phyloP scores from a whole-genome alignment of 2,329 filamentous ascomycete genomes.

The Hypoxylon sp. region DNA sequence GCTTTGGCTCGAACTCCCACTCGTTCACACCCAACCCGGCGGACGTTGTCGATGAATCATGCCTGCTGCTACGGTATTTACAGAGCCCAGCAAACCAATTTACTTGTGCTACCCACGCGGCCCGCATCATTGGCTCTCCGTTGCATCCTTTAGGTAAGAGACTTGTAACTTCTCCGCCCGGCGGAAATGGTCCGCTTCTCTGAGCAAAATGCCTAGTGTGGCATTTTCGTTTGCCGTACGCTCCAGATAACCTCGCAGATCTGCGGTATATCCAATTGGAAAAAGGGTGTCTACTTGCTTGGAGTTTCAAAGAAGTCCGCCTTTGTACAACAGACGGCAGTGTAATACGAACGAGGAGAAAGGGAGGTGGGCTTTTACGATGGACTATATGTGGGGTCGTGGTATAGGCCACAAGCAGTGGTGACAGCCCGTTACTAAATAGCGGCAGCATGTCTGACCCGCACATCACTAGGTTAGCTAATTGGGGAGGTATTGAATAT shows the following conservation, averaged over 20 bases:
- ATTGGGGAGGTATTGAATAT: neutral
- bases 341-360: neutral
- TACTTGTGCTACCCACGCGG: constrained; percentile 35
- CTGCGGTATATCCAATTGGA: constrained; percentile 17
- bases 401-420: constrained; percentile 6
- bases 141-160: constrained; percentile 29
- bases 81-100: constrained; percentile 30
- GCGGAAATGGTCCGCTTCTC: constrained; percentile 18
- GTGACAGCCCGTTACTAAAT: constrained; percentile 7
- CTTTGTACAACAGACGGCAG: neutral
- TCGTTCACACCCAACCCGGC: constrained; percentile 15
- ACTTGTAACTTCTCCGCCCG: constrained; percentile 27
- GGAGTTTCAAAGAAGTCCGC: neutral
- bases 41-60: constrained; percentile 30
- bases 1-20: constrained; percentile 20
- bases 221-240: constrained; percentile 19
- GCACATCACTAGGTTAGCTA: neutral
- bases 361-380: neutral
- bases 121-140: constrained; percentile 27
- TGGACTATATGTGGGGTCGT: neutral
- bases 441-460: neutral
- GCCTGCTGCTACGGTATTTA: constrained; percentile 20
- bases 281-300: constrained; percentile 3
- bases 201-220: constrained; percentile 11
- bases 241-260: constrained; percentile 13